Evolutionary conservation across 352 stramenopile species (phyloP).

Genomic region (Globisporangium lucens): DNA sequence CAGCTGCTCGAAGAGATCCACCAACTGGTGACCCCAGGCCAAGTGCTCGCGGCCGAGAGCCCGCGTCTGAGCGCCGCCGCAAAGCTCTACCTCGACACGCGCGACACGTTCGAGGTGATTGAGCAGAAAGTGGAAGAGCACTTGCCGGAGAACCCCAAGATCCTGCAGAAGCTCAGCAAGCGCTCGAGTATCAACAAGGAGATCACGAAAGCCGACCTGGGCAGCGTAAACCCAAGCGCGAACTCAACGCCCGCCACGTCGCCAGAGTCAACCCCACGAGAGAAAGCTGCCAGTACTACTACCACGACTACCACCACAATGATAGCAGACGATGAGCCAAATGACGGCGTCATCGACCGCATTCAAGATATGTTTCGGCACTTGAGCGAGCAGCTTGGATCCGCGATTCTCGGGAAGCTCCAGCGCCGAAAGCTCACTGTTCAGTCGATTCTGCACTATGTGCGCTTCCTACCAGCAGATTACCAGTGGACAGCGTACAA

Average conservation of each 20-base stretch:
- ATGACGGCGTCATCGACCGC: slow-evolving; percentile 46
- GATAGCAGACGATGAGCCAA: slow-evolving; percentile 15
- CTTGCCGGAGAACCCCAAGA: slow-evolving; percentile 36
- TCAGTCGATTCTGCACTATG: slow-evolving; percentile 53
- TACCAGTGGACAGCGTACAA: slow-evolving; percentile 67
- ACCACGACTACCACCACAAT: neutral
- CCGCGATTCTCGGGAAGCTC: slow-evolving; percentile 50
- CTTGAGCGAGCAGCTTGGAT: slow-evolving; percentile 45
- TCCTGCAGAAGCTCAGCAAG: slow-evolving; percentile 56
- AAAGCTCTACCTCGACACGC: slow-evolving; percentile 74
- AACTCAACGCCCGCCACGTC: slow-evolving; percentile 8
- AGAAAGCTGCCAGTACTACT: neutral
- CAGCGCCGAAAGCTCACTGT: slow-evolving; percentile 52
- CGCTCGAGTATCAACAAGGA: slow-evolving; percentile 21
- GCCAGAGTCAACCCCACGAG: neutral
- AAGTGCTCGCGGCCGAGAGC: slow-evolving; percentile 30
- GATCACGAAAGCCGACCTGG: neutral
- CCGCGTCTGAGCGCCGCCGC: slow-evolving; percentile 51
- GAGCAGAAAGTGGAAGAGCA: slow-evolving; percentile 52
- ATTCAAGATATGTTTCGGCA: slow-evolving; percentile 75
- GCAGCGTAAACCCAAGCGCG: neutral
- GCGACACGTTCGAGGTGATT: slow-evolving; percentile 67
- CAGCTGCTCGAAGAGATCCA: slow-evolving; percentile 76
- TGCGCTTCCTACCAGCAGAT: slow-evolving; percentile 58
- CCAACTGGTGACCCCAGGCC: slow-evolving; percentile 25